These are phyloP conservation scores for Ceratobasidium sp. DNA, from an alignment of 1,284 basidiomycete species.

Conservation along the genomic window DNA sequence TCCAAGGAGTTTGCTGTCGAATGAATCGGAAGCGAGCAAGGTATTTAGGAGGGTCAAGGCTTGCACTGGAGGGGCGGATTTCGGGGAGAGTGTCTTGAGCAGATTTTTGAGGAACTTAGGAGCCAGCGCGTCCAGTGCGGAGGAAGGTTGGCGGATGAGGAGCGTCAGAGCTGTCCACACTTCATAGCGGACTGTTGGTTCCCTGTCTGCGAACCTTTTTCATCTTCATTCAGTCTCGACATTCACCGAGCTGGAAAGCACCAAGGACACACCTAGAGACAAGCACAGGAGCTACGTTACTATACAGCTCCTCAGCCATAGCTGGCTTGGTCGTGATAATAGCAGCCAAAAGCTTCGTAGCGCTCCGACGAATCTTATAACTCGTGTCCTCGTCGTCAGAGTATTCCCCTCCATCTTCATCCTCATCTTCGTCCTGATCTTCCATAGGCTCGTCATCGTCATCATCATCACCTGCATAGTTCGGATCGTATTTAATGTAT, in stretches of 20 bases:
- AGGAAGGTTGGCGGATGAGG: conserved; percentile 68
- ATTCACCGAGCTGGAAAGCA: background rate
- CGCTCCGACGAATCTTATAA: conserved; percentile 93
- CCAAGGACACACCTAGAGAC: conserved; percentile 63
- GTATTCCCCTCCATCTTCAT: conserved; percentile 78
- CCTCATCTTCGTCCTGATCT: conserved; percentile 76
- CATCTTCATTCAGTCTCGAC: background rate
- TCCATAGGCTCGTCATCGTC: conserved; percentile 85
- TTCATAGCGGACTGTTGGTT: conserved; percentile 94
- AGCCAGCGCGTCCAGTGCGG: background rate
- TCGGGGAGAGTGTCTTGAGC: conserved; percentile 33
- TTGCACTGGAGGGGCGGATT: conserved; percentile 20
- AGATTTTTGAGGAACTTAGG: conserved; percentile 35
- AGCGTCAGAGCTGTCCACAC: conserved; percentile 85
- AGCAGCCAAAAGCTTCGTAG: conserved; percentile 86
- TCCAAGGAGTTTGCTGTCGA: background rate
- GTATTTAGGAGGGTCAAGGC: conserved; percentile 29
- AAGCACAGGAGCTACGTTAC: conserved; percentile 82
- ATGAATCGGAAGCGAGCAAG: background rate
- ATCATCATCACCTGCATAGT: conserved; percentile 83
- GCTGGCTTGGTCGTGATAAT: conserved; percentile 89
- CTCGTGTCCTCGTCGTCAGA: conserved; percentile 99
- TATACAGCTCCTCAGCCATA: conserved; percentile 77
- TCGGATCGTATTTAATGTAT: conserved; percentile 93
- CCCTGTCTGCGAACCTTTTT: conserved; percentile 81